Base-by-base conservation (phyloP, 1,284 basidiomycete genomes). In the Heterobasidion parviporum region DNA sequence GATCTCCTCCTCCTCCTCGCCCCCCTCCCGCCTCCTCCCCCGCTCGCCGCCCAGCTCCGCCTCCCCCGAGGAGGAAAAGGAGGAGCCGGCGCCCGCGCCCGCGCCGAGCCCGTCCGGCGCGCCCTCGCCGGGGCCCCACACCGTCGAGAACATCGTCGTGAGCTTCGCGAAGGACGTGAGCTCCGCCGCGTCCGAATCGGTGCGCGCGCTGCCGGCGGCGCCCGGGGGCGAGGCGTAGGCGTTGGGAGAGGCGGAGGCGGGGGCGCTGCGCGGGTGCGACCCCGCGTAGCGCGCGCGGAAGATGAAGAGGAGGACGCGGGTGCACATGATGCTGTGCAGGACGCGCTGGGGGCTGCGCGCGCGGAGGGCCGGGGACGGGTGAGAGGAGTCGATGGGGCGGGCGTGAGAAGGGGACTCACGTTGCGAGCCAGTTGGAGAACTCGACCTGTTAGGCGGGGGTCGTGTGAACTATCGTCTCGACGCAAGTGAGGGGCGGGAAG, bases 281-380 rank as follows among this genome's bases (percentile, higher is more conserved):
- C 26, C 26, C 3, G 41, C 34, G 34, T 55, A 53, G 18, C 67
- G 62, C 3, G 72, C 26, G n/a, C 50, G 50, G 15, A 20, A 63
- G 47, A 77, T 73, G 43, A 72, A 66, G 47, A 75, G 62, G 12
- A 77, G 66, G 14, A 76, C 71, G 33, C 74, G 69, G 41, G 68
- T 72, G 63, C 72, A 72, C 47, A 75, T 64, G 20, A 76, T 64
- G 8, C 73, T 74, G 63, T 76, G 74, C 18, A 77, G 56, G 15
- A 74, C 72, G 43, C 74, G 70, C 58, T 75, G 74, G 6, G 72
- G 73, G 9, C 73, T 76, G 51, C n/a, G 47, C 6, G 8, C 16
- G 20, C 16, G 14, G 43, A 36, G 9, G 34, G 10, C 3, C 55
- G 44, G 18, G 15, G 26, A 46, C n/a, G 50, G 41, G 35, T 20